Base-by-base conservation (phyloP, 108 stramenopile species). In the Pseudonitzschia multistriata region DNA sequence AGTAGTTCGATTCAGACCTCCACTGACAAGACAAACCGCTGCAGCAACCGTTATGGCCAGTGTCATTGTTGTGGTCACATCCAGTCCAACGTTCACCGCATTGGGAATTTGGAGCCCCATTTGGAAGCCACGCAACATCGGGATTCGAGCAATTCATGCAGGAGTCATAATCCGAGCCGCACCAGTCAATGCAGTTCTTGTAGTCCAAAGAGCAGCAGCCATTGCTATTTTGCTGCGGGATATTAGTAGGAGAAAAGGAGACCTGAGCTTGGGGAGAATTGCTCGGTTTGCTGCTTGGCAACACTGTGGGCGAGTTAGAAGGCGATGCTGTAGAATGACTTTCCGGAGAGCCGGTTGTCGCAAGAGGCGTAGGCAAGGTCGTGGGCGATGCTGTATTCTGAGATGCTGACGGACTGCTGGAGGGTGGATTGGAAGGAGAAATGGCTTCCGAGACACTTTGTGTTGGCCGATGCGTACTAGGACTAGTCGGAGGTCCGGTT, bases 151-250 rank as follows among this genome's bases (percentile, higher is more conserved):
- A 64, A 29, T 29, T 45, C 21, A 22, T 25, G 45, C 62, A 64
- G 2, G 39, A 47, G 22, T 47, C 45, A 11, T 64, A 24, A 21
- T 4, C 10, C 21, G 37, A 24, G 28, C 62, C 62, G 15, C 62
- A 64, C 39, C 45, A 47, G 29, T 47, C 45, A 36, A 64, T 36
- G 0, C 62, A 64, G 22, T 10, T 29, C 28, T 47, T 64, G 45
- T 64, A 64, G 28, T 64, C 27, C 19, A 30, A 5, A 6, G 40
- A 28, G 21, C 62, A 64, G n/a, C 62, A 64, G 19, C 62, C 62
- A 42, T 25, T 59, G 15, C 28, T 45, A 17, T 45, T 45, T 10
- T 45, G 42, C 42, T 45, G 42, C 17, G 42, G 42, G 17, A 10
- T 10, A 13, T 45, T 45, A 17, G 42, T 45, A 17, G 8, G 5